Percentiles rank a stretch among this genome's conserved stretches.
These are phyloP conservation scores for Neurospora sp. DNA, from an alignment of 495 filamentous ascomycete genomes.

Conservation along the genomic window DNA sequence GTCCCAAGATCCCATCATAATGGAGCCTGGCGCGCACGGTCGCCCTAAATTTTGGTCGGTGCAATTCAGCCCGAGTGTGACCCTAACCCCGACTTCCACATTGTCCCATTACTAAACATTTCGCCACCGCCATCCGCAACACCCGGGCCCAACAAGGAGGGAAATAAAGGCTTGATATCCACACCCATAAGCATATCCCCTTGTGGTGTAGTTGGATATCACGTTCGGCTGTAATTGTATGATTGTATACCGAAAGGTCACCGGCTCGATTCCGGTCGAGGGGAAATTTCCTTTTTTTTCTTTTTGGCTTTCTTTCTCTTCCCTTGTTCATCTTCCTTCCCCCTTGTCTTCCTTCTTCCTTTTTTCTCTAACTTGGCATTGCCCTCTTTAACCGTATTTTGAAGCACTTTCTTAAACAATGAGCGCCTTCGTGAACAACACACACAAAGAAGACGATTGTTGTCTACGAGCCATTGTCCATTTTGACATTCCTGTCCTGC, in stretches of 20 bases:
- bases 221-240: background rate
- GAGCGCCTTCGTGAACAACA: background rate
- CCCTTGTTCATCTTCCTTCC: background rate
- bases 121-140: background rate
- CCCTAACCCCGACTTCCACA: background rate
- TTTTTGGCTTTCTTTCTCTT: background rate
- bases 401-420: background rate
- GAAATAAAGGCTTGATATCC: background rate
- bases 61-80: background rate
- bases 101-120: too few species aligned
- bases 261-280: background rate
- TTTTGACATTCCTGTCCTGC: background rate
- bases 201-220: background rate
- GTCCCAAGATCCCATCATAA: background rate
- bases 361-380: background rate
- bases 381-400: background rate
- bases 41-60: background rate
- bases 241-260: background rate
- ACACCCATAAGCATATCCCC: background rate
- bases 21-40: background rate
- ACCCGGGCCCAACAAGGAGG: background rate
- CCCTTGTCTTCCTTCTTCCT: background rate
- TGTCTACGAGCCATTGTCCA: background rate
- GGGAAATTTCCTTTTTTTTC: background rate
- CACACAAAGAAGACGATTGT: background rate